phyloP scores from a whole-genome alignment of 2,329 filamentous ascomycete species.

The Lasiodiplodia citricola region DNA sequence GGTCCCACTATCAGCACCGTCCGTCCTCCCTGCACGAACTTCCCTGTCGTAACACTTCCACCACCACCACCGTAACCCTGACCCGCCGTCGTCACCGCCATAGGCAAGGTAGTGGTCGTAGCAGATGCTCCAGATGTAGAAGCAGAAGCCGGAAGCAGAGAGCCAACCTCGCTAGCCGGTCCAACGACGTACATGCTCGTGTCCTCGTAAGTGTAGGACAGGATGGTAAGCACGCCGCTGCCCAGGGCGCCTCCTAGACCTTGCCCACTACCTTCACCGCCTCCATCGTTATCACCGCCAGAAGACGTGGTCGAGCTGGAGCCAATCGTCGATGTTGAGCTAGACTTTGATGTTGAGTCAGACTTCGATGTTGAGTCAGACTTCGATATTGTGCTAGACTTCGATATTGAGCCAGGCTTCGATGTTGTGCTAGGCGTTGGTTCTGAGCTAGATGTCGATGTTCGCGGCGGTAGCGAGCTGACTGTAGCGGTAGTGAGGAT shows the following conservation, averaged over 20 bases:
- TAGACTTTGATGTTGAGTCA: neutral
- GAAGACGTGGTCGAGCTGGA: neutral
- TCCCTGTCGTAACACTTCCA: neutral
- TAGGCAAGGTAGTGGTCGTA: neutral
- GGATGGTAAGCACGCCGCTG: neutral
- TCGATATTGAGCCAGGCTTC: neutral
- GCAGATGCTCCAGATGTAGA: neutral
- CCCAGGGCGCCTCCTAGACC: no score
- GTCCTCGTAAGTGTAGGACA: neutral
- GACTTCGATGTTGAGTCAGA: neutral
- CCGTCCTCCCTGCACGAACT: neutral
- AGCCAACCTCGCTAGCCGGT: neutral
- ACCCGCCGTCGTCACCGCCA: neutral
- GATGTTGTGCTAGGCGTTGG: neutral
- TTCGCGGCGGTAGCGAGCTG: neutral
- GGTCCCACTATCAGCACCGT: conserved; percentile 19
- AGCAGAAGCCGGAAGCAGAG: neutral
- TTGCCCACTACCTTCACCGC: no score
- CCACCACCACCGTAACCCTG: neutral
- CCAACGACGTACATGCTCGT: conserved; percentile 19
- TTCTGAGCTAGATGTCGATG: neutral
- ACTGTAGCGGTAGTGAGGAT: neutral
- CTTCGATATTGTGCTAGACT: neutral
- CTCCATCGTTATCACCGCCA: neutral
- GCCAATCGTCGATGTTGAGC: neutral